Evolutionary conservation across 192 early-diverging fungal genomes (phyloP), one percentile per base, ranked within the genome.

Genomic region (Funneliformis mosseae): DNA sequence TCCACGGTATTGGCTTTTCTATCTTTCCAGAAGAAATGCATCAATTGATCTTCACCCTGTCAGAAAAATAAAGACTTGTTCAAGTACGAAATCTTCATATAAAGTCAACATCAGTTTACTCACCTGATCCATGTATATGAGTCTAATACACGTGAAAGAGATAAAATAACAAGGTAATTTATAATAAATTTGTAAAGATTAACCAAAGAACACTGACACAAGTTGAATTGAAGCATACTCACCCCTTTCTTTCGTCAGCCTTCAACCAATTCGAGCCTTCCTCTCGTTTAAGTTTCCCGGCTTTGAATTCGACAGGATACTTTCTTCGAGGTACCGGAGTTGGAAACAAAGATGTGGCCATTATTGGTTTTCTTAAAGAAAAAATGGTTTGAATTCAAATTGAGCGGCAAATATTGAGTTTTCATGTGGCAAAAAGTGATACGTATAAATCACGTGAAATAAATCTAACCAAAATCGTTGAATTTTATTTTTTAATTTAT

Each of bases 11-110:
- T 83, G 14, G 87, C 87, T 72, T 85, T 85, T 62, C 91, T 87
- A 45, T 94, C 92, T 74, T 92, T 93, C 95, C 95, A 96, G 80
- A 88, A 93, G 64, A 96, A 93, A 76, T 93, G 94, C 83, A 94
- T 81, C 25, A 95, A 82, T 27, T 88, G 89, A 66, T 95, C 94
- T n/a, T 93, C 92, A 10, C 86, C 86, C 80, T 83, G 76, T 16
- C 77, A 79, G 27, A 86, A 42, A n/a, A 27, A 74, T 84, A 69
- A 84, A 82, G 10, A 84, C 9, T 28, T 39, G 70, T 55, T 42
- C 21, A 23, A 10, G 11, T 33, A 33, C 33, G 33, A 33, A 33
- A 33, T 33, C 33, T 33, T 33, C 33, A 33, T 33, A 33, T 33
- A 33, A 33, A 33, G 33, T 33, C 33, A 33, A 33, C 33, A 33